Percentiles rank a stretch among this genome's conserved stretches.
phyloP scores from a whole-genome alignment of 805 yeast genomes.

The Suhomyces kilbournensis region DNA sequence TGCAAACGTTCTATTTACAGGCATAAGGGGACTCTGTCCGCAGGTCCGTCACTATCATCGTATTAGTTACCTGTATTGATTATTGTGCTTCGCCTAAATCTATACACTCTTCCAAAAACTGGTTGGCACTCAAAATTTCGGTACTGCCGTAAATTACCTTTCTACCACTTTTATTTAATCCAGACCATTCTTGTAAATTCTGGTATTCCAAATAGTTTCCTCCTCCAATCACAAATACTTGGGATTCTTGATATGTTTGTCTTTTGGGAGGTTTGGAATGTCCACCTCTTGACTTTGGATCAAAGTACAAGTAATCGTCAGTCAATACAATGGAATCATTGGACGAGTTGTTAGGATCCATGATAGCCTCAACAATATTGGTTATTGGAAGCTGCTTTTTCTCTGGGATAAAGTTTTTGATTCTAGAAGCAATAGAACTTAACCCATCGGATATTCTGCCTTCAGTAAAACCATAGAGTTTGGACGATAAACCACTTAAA shows the following conservation, averaged over 20 bases:
- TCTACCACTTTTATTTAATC: conserved; percentile 34
- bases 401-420: conserved; percentile 83
- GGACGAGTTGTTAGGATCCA: conserved; percentile 73
- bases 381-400: conserved; percentile 87
- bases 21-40: too few species aligned
- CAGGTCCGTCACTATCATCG: background rate
- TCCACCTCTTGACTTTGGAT: conserved; percentile 88
- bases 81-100: conserved; percentile 37
- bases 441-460: conserved; percentile 86
- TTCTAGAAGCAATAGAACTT: conserved; percentile 82
- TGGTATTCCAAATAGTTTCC: conserved; percentile 94
- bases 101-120: conserved; percentile 65
- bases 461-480: conserved; percentile 76
- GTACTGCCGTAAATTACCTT: conserved; percentile 86
- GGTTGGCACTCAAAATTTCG: conserved; percentile 64
- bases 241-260: conserved; percentile 72
- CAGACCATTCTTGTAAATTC: conserved; percentile 86
- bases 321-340: conserved; percentile 66
- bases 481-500: conserved; percentile 71
- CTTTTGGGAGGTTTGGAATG: conserved; percentile 87
- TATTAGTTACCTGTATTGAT: background rate
- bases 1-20: too few species aligned
- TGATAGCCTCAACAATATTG: conserved; percentile 82
- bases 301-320: conserved; percentile 87
- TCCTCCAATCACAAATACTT: conserved; percentile 94